Evolutionary conservation across 2,329 filamentous ascomycete species (phyloP).

Genomic region (Pestalotiopsis sp.): DNA sequence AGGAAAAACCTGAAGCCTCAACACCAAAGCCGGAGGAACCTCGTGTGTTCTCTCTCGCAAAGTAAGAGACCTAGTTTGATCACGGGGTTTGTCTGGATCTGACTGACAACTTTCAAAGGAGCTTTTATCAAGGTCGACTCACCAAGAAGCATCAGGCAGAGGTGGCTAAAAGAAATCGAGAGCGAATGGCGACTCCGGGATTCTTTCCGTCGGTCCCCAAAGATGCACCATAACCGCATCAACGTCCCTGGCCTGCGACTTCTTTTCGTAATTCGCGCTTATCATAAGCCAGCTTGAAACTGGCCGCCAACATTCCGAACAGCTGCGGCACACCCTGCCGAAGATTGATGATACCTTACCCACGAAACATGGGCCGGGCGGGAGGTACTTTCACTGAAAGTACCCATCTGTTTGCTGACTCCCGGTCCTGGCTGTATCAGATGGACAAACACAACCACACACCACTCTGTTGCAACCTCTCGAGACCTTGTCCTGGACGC

Average conservation of each 20-base stretch:
- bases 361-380: not conserved
- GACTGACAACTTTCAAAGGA: constrained; percentile 46
- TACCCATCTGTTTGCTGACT: not conserved
- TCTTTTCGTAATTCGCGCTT: not conserved
- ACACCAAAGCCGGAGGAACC: constrained; percentile 65
- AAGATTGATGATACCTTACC: not conserved
- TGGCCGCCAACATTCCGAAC: not conserved
- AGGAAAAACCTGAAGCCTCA: constrained; percentile 18
- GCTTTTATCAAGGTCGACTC: constrained; percentile 85
- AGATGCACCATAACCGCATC: constrained; percentile 24
- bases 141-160: constrained; percentile 80
- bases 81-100: not conserved
- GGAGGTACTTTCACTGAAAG: constrained; percentile 1
- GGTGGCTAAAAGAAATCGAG: constrained; percentile 77
- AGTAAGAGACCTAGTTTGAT: constrained; percentile 46
- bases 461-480: not conserved
- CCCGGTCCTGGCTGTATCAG: not conserved
- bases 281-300: not conserved
- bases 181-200: constrained; percentile 76
- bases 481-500: not conserved
- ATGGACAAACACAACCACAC: not conserved
- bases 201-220: constrained; percentile 87
- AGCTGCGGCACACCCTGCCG: not conserved
- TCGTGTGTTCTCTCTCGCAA: constrained; percentile 82
- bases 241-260: not conserved